Base-by-base conservation (phyloP, 345 rosid genomes). In the Aurinia saxatilis region DNA sequence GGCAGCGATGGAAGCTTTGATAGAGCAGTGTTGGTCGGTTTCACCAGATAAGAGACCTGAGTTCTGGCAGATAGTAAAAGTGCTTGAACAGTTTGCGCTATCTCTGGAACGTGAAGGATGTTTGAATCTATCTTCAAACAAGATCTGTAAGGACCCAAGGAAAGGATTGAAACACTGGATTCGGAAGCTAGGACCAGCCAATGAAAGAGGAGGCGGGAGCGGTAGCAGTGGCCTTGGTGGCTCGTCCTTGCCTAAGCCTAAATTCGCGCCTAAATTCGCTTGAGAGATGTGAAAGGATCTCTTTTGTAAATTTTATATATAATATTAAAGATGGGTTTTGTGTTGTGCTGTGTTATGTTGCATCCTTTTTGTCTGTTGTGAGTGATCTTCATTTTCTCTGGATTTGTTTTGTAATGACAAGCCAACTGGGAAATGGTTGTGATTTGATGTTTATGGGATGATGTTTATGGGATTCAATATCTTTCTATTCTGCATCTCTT, bases 11-110 rank as follows among this genome's bases (percentile, higher is more conserved):
- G 75, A 76, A 77, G 89, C 91, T 31, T 80, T 93, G 25, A 87
- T 93, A 7, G 95, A 93, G 80, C 97, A 84, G 61, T 93, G 99
- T 47, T 93, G 99, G 99, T 81, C 92, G 3, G 58, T 78, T 72
- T 79, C 86, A 13, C 85, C 99, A 5, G 97, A 85, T 13, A 90
- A 87, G 78, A 82, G 99, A 77, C 99, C 97, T 0, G 97, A 90
- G 71, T 93, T 90, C 76, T 79, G 92, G 89, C 99, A 93, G 78
- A 73, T 93, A 14, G 92, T 93, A 56, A 90, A 84, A 75, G 91
- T 86, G 14, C 75, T 93, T 58, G 96, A 93, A 79, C 83, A 87
- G 70, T 93, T 93, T 38, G 72, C 70, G 38, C 61, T 77, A 25
- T 88, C 97, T 0, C 78, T 83, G 30, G 82, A 80, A n/a, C 71